Evolutionary conservation across 352 stramenopile genomes (phyloP).

Genomic region (Pythium dissotocum): DNA sequence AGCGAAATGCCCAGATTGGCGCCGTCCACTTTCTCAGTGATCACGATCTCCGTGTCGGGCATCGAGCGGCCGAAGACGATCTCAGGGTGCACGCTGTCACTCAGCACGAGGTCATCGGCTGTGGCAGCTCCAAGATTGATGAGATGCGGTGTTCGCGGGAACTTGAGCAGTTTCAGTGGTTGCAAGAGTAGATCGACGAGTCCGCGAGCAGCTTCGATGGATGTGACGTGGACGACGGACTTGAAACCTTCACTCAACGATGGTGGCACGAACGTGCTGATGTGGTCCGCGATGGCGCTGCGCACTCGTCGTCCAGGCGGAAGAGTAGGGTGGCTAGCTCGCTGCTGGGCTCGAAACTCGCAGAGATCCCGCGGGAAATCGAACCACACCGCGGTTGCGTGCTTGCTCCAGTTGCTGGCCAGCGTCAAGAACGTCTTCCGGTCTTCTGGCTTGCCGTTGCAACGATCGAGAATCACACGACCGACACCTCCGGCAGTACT

Average conservation of each 20-base stretch:
- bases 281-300: conserved; percentile 46
- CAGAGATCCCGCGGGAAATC: conserved; percentile 47
- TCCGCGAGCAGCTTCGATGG: conserved; percentile 39
- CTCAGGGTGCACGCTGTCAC: conserved; percentile 19
- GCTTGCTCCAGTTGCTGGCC: conserved; percentile 46
- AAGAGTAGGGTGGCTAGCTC: conserved; percentile 44
- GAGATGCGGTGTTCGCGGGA: conserved; percentile 61
- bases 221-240: conserved; percentile 52
- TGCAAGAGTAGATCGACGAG: conserved; percentile 38
- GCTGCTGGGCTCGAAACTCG: conserved; percentile 46
- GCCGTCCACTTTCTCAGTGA: conserved; percentile 86
- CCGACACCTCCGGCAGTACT: conserved; percentile 10
- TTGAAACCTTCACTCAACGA: conserved; percentile 50
- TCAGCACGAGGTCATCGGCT: conserved; percentile 51
- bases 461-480: conserved; percentile 55
- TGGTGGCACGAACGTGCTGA: conserved; percentile 39
- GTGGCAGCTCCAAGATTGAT: conserved; percentile 59
- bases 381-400: conserved; percentile 66
- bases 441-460: conserved; percentile 51
- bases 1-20: conserved; percentile 84
- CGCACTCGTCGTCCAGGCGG: conserved; percentile 43
- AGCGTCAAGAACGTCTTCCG: conserved; percentile 45
- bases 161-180: conserved; percentile 53
- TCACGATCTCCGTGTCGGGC: conserved; percentile 39
- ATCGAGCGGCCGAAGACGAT: conserved; percentile 17